A percentile compares a stretch with the other conserved stretches of the same genome.
Conservation (phyloP, 108 stramenopile species). For the Aureococcus anophagefferens region DNA sequence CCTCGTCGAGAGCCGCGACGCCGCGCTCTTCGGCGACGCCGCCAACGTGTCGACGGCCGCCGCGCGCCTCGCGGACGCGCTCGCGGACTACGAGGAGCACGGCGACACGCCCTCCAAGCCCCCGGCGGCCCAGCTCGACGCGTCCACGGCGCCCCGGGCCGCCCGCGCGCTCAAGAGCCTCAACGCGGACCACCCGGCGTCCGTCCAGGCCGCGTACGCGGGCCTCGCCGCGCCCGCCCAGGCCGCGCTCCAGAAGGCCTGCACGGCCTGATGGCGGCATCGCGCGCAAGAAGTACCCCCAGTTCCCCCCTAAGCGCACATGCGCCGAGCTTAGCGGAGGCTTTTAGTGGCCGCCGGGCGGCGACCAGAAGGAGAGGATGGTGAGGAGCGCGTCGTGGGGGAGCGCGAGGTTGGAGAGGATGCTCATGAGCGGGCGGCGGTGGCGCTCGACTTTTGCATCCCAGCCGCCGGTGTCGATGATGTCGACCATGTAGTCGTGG, state of each 20-base stretch:
- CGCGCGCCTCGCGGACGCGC: background rate
- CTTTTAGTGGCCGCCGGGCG: no score
- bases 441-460: no score
- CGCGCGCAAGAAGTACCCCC: no score
- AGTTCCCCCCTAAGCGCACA: no score
- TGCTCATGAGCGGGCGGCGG: no score
- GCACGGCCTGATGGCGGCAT: no score
- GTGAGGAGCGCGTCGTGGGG: no score
- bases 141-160: background rate
- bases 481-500: no score
- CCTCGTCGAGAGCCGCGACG: background rate
- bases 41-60: background rate
- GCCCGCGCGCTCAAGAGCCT: background rate
- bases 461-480: no score
- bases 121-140: background rate
- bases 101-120: background rate
- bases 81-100: background rate
- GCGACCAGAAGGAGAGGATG: no score
- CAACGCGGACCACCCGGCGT: background rate
- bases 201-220: background rate
- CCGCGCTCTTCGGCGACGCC: background rate
- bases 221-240: background rate
- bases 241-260: background rate
- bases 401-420: no score
- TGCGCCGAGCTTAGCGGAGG: no score